Conservation (phyloP, 257 asterid genomes). For the Scutellaria minor region DNA sequence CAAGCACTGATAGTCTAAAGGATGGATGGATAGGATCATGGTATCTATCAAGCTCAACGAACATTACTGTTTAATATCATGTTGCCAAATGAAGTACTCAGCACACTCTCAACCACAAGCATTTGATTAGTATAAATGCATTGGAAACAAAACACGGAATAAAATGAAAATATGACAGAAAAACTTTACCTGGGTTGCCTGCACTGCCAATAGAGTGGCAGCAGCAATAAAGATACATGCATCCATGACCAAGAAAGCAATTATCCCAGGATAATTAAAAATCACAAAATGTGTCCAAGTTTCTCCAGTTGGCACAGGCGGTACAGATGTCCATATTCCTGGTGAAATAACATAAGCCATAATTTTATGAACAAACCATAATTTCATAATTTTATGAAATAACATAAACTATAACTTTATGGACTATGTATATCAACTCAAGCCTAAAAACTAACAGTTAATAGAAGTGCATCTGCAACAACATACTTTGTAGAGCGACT, state of each 20-base stretch:
- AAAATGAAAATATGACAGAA: conserved; percentile 24
- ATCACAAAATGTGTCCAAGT: conserved; percentile 61
- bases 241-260: conserved; percentile 82
- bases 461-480: conserved; percentile 35
- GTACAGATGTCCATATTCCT: conserved; percentile 83
- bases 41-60: not conserved
- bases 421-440: not conserved
- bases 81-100: not conserved
- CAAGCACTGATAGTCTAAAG: not conserved
- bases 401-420: not conserved
- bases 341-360: conserved; percentile 36
- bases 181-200: conserved; percentile 68
- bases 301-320: conserved; percentile 54
- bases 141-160: not conserved
- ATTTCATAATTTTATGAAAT: not conserved
- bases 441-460: conserved; percentile 20
- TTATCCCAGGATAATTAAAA: conserved; percentile 65
- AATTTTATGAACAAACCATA: conserved; percentile 15
- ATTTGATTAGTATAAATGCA: conserved; percentile 9
- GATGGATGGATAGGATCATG: not conserved
- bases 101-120: conserved; percentile 6
- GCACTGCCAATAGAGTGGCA: conserved; percentile 62
- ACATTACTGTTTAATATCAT: not conserved
- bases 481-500: conserved; percentile 81
- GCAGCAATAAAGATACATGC: conserved; percentile 65